Evolutionary conservation across 106 monocot species (phyloP).

Genomic region (Allium sativum): DNA sequence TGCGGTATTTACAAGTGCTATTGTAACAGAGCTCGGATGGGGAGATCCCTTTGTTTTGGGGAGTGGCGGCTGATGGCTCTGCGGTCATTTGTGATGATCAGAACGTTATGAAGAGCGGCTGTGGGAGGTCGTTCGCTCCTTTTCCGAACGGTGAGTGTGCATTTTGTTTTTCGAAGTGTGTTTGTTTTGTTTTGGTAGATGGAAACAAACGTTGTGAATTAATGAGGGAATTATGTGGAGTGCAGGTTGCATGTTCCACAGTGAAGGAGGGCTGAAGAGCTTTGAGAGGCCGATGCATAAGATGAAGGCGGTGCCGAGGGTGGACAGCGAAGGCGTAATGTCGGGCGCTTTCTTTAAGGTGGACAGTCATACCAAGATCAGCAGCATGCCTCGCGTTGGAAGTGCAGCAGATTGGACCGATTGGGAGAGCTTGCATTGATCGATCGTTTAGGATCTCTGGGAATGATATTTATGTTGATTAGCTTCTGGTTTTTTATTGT

Average conservation of each 20-base stretch:
- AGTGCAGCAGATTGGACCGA: conserved; percentile 67
- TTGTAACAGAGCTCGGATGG: conserved; percentile 53
- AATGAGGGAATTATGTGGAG: not conserved
- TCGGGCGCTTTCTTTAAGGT: conserved; percentile 92
- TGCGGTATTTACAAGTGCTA: not conserved
- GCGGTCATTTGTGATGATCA: conserved; percentile 76
- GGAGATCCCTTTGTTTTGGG: conserved; percentile 60
- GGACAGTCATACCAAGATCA: conserved; percentile 63
- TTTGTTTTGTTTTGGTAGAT: not conserved
- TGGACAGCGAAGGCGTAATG: conserved; percentile 97
- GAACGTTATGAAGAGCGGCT: conserved; percentile 51
- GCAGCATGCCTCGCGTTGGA: conserved; percentile 84
- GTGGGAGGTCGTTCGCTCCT: conserved; percentile 89
- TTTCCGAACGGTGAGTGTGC: conserved; percentile 52
- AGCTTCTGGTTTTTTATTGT: too few species aligned
- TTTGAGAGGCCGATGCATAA: conserved; percentile 93
- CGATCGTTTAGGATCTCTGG: not conserved
- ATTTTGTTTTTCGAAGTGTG: not conserved
- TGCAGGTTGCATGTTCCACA: conserved; percentile 96
- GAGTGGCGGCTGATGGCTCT: conserved; percentile 72
- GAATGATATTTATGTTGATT: too few species aligned
- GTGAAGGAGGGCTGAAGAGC: conserved; percentile 84
- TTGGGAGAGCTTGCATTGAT: conserved; percentile 39
- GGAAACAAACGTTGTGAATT: not conserved
- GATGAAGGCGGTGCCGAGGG: conserved; percentile 95